Base-by-base conservation (phyloP, 129 eudicot genomes). In the Apium graveolens region DNA sequence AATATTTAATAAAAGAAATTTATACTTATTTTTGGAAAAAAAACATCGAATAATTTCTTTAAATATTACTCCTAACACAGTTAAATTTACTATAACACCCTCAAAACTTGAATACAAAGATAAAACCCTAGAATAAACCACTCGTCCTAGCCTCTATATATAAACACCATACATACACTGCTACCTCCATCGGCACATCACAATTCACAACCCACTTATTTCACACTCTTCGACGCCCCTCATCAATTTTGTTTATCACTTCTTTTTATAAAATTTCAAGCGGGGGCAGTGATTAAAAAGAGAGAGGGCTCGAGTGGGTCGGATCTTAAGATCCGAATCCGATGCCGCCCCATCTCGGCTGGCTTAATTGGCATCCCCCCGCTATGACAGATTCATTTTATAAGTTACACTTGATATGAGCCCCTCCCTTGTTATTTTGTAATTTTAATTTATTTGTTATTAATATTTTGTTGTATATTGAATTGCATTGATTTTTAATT, bases 241-340 rank as follows among this genome's bases (percentile, higher is more conserved):
- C 45, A 43, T 43, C 12, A 1, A 43, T 9, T 1, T 43, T 9
- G 45, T 43, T 9, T 43, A 2, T 43, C 45, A 43, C 45, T 4
- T 55, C 31, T 0, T 2, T 57, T 43, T 43, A 3, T 10, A 43
- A 43, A 43, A 21, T 7, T 55, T 7, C 7, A 1, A 57, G 3
- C 0, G 34, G 34, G 79, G 79, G 83, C 83, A 31, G 71, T 80
- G 83, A 80, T 80, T 80, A 74, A 21, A 80, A 60, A 80, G 83
- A 80, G 83, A 80, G 83, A 80, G 83, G 76, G 75, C 79, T 80
- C 26, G 79, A 80, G 79, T 62, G 72, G 79, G 83, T n/a, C 35
- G 70, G 35, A 51, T 51, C 60, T 51, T 20, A 1, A 0, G 7
- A 51, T 51, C 0, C 38, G 27, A 53, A 72, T 39, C 68, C 35